Conservation (phyloP, 441 rosid genomes). For the Pelargonium citronellum region DNA sequence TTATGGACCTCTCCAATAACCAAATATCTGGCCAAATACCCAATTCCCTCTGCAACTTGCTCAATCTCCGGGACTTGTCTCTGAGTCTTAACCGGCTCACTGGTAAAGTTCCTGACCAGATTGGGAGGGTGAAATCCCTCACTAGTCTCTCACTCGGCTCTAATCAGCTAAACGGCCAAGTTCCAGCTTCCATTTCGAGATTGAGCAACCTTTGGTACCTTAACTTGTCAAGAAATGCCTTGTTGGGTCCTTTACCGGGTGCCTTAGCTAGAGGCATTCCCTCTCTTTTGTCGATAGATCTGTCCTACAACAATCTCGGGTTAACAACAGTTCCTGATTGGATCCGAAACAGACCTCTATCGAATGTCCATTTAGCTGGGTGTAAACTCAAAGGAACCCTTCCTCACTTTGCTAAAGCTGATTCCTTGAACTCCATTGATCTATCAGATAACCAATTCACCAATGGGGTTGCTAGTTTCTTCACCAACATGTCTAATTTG, state of each 20-base stretch:
- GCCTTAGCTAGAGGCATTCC: conserved; percentile 51
- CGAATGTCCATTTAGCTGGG: conserved; percentile 71
- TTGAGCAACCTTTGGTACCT: conserved; percentile 83
- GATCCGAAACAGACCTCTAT: conserved; percentile 51
- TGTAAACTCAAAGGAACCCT: conserved; percentile 65
- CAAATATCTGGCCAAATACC: conserved; percentile 58
- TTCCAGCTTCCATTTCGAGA: conserved; percentile 60
- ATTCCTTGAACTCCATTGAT: conserved; percentile 55
- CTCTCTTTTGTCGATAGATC: conserved; percentile 67
- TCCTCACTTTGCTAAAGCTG: conserved; percentile 59
- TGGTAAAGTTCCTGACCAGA: conserved; percentile 59
- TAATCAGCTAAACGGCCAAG: conserved; percentile 58
- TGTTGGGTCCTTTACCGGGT: conserved; percentile 62
- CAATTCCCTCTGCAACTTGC: conserved; percentile 49
- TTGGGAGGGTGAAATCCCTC: conserved; percentile 60
- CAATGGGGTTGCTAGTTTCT: conserved; percentile 50
- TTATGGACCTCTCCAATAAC: conserved; percentile 61
- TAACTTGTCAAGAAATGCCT: conserved; percentile 67
- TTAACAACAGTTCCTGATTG: conserved; percentile 67
- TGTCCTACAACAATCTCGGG: conserved; percentile 70
- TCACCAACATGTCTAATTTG: conserved; percentile 54
- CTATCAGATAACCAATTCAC: conserved; percentile 62
- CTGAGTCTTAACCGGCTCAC: conserved; percentile 57
- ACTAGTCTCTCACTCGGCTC: conserved; percentile 53
- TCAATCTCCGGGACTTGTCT: conserved; percentile 53